Evolutionary conservation across 2,329 filamentous ascomycete genomes (phyloP), one percentile per base, ranked within the genome.

Genomic region (Aspergillus sergii): DNA sequence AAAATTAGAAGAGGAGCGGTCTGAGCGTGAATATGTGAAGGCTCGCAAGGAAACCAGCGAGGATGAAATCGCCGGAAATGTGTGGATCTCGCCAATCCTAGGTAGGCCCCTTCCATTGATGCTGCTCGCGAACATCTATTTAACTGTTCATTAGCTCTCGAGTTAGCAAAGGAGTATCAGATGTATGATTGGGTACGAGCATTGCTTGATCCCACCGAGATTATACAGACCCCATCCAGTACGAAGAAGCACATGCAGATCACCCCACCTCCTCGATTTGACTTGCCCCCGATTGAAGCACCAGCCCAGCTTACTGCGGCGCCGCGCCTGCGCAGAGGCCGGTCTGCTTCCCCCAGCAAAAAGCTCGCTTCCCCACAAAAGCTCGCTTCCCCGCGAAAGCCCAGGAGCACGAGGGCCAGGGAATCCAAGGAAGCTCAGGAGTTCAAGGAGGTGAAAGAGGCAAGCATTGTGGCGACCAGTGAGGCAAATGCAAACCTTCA

Each of bases 11-110:
- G 87, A 90, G 67, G 87, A 89, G 70, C 79, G 82, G 50, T 75
- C 76, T 2, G 88, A 90, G 75, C 85, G 88, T 67, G 84, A 85
- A 59, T 94, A 93, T 79, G 89, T 99, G 80, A 97, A 97, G 82
- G 87, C 86, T 8, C 88, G 95, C 32, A 80, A 87, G 39, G 90
- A 90, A 34, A 96, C 94, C 11, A 96, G 93, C 71, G 85, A 85
- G 61, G 94, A 98, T 75, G 95, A 98, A 83, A 93, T 95, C 34
- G 95, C 95, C 30, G 95, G 95, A 53, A 99, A 97, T 78, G 88
- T 99, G 58, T 99, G 95, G 95, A 94, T 98, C 57, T 88, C 93
- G 54, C 93, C 94, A 7, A 85, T 90, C 68, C 82, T 87, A 75
- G 88, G 88, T 90, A 82, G 70, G 79, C 59, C 34, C 36, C 12